Evolutionary conservation across 1,139 yeast genomes (phyloP), one percentile per base, ranked within the genome.

Genomic region (Zhuliangozyma parablackwelliae): DNA sequence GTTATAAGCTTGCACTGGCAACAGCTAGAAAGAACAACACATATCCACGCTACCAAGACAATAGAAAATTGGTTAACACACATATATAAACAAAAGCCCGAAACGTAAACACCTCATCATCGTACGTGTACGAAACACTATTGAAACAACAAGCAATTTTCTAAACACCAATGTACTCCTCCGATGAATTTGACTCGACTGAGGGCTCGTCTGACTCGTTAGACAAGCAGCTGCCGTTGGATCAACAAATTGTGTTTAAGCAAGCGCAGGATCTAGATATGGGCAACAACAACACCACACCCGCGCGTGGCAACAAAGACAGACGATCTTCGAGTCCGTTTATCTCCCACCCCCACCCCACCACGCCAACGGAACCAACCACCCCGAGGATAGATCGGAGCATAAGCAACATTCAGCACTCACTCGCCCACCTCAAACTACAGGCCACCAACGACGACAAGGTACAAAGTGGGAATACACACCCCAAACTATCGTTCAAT

Each of bases 311-410:
- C 7, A 21, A 6, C 23, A 11, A 31, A 33, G 29, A 29, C 28
- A 16, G 30, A 31, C n/a, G 21, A 25, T 34, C 25, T 20, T 61
- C 66, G n/a, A 60, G 66, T 40, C 65, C 67, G 4, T 62, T 63
- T 35, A 49, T 61, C 11, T 49, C 64, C 10, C 48, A 59, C 29
- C n/a, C n/a, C n/a, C n/a, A n/a, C n/a, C 65, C 62, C 3, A 11
- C 26, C 21, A 35, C 42, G 20, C 41, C 42, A 1, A 12, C 3
- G 3, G 31, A n/a, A 10, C 34, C 31, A 16, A 21, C n/a, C 8
- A 35, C 30, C n/a, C 40, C 42, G 12, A 45, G 41, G 20, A 51
- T 53, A 48, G 61, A 59, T 32, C 50, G 49, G 10, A 58, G 61
- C 33, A 48, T 59, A 2, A 21, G 23, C 23, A 7, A 6, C 6